These are phyloP conservation scores for Erysimum cheiri DNA, from an alignment of 441 rosid genomes.

Conservation along the genomic window DNA sequence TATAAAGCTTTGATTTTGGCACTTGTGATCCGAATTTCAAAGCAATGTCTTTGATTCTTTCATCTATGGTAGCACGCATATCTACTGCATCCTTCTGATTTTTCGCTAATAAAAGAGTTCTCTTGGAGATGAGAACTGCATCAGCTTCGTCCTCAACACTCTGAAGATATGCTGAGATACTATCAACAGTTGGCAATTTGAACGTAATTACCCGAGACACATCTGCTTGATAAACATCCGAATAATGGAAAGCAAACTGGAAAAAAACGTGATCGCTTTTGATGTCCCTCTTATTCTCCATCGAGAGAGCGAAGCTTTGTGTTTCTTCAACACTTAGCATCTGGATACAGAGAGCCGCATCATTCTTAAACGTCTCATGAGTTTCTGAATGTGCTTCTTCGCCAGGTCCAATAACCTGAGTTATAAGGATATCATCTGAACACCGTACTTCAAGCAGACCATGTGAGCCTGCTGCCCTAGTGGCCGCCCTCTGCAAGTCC, in stretches of 20 bases:
- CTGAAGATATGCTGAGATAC: conserved; percentile 82
- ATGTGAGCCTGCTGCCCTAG: conserved; percentile 85
- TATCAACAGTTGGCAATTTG: conserved; percentile 80
- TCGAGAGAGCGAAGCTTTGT: conserved; percentile 83
- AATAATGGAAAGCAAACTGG: conserved; percentile 84
- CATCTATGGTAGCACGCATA: conserved; percentile 77
- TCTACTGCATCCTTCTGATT: conserved; percentile 66
- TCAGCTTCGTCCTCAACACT: conserved; percentile 86
- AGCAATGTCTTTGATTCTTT: conserved; percentile 90
- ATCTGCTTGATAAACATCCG: conserved; percentile 88
- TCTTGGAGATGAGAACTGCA: conserved; percentile 86
- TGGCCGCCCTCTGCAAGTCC: conserved; percentile 92
- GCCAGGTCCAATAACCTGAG: conserved; percentile 96
- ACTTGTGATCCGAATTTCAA: conserved; percentile 79
- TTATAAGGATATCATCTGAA: conserved; percentile 87
- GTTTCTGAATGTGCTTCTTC: conserved; percentile 84
- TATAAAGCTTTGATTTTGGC: conserved; percentile 78
- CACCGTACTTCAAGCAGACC: conserved; percentile 92
- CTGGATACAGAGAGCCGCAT: conserved; percentile 70
- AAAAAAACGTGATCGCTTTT: conserved; percentile 74
- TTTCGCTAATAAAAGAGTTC: conserved; percentile 83
- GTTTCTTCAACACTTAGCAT: conserved; percentile 95
- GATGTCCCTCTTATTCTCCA: conserved; percentile 90
- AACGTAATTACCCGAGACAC: conserved; percentile 85
- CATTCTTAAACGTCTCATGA: conserved; percentile 75